Base-by-base conservation (phyloP, 2,329 filamentous ascomycete genomes). In the Colletotrichum filicis region DNA sequence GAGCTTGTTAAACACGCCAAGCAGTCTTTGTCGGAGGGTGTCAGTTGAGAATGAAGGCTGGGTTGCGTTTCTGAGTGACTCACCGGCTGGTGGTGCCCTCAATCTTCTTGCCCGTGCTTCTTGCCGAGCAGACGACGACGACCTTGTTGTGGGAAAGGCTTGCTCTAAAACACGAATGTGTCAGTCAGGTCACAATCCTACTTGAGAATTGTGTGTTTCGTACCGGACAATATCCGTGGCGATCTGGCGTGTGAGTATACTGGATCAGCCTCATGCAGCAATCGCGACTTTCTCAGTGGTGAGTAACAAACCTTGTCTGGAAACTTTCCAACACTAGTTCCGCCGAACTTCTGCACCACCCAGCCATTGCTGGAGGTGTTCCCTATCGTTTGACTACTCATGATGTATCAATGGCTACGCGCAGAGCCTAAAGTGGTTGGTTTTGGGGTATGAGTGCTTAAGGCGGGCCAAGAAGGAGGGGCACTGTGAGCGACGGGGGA, bases 1-100 rank as follows among this genome's bases (percentile, higher is more conserved):
- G 49, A 93, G 84, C 71, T 89, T 88, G 74, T 85, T 85, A 80
- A 88, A 92, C 14, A 92, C 87, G 73, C 89, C 89, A 32, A 93
- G 82, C 67, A 93, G 80, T 46, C 89, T 90, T 77, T 68, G 5
- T 14, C 19, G 53, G 52, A 35, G 32, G 11, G 24, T 19, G 56
- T 62, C 32, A 76, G 71, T 56, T 16, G 19, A 56, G 12, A 2
- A 52, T 32, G 19, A n/a, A 49, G 52, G 14, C 58, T 16, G 53
- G 35, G n/a, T 14, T 12, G 35, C 37, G 62, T 59, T 76, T 24
- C 26, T 76, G 68, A 73, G 66, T 79, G 82, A 89, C 92, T 90
- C 85, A 95, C 93, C 95, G 91, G 84, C 97, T 98, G 49, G 97
- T 99, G 73, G 97, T 99, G 74, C 97, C 97, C 78, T 97, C 95